phyloP scores from a whole-genome alignment of 139 green algal genomes.

The Coccomyxa sp. region DNA sequence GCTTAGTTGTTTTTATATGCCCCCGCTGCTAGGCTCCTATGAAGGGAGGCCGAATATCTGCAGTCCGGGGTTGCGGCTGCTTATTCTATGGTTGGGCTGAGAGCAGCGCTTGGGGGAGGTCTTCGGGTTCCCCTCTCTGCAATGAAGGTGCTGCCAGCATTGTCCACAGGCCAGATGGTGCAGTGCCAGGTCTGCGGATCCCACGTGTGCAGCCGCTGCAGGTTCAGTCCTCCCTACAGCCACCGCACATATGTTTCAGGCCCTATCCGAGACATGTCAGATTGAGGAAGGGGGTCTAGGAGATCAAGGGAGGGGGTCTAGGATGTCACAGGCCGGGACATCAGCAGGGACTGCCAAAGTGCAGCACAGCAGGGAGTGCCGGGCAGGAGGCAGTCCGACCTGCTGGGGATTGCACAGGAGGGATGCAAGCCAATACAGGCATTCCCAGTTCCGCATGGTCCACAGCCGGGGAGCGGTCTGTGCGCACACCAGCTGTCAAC shows the following conservation, averaged over 20 bases:
- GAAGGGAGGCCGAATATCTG: neutral
- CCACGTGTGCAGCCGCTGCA: conserved; percentile 37
- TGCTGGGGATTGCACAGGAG: neutral
- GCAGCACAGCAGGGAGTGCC: neutral
- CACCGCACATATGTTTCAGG: neutral
- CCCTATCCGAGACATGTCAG: neutral
- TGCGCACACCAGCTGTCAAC: neutral
- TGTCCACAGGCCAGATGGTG: conserved; percentile 70
- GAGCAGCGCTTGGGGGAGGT: conserved; percentile 4
- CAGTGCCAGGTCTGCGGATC: conserved; percentile 65
- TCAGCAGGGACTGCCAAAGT: neutral
- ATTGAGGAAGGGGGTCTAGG: neutral
- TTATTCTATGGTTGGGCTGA: neutral
- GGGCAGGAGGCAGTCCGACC: neutral
- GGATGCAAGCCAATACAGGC: neutral
- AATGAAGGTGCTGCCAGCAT: conserved; percentile 50
- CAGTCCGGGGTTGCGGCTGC: too few relatives aligned
- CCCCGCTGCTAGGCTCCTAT: neutral
- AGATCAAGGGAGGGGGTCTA: neutral
- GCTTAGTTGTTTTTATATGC: neutral
- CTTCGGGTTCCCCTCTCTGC: conserved; percentile 29
- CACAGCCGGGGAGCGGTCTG: neutral
- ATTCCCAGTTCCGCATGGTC: neutral
- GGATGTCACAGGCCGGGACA: neutral
- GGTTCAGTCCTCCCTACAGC: conserved; percentile 11